Base-by-base conservation (phyloP, 225 moss, liverwort and hornwort species). In the Marchantia paleacea region DNA sequence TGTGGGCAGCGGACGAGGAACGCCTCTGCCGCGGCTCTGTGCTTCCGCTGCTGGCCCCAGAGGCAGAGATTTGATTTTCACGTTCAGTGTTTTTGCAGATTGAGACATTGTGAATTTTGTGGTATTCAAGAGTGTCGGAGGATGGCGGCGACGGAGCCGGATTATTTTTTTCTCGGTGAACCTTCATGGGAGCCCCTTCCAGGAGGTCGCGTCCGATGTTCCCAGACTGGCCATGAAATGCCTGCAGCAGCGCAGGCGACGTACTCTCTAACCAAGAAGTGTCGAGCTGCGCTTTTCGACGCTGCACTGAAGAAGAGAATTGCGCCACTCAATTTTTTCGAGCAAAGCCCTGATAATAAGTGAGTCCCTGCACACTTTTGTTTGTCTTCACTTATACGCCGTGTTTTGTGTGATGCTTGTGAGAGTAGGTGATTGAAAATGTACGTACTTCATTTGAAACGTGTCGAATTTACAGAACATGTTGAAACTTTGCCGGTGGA, bases 221-320 rank as follows among this genome's bases (percentile, higher is more conserved):
- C 86, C 60, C 82, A 90, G 79, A 90, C 90, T 22, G 90, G 88
- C 50, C 90, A 90, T 62, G 90, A 90, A 77, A 90, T 90, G 90
- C 76, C 83, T 12, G 75, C 77, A 22, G 76, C 86, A 15, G 85
- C 78, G 10, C 84, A 86, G 66, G 57, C 81, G 39, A 53, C 71
- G 22, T 90, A 90, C 68, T 69, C 71, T 3, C 48, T 8, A 29
- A 90, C 90, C 8, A 90, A 90, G 60, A 90, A 90, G 79, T 90
- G 90, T 83, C 82, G 88, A 29, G 62, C 83, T 30, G 88, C 88
- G 64, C 85, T 90, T 8, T 90, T 90, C 72, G 88, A 90, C 3
- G 85, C 80, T 2, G 90, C 90, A 1, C 75, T 90, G 52, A 48
- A 65, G 77, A 78, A 85, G 29, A 74, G 86, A 39, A 83, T 66